Evolutionary conservation across 768 basidiomycete species (phyloP).

Genomic region (Boletus edulis): DNA sequence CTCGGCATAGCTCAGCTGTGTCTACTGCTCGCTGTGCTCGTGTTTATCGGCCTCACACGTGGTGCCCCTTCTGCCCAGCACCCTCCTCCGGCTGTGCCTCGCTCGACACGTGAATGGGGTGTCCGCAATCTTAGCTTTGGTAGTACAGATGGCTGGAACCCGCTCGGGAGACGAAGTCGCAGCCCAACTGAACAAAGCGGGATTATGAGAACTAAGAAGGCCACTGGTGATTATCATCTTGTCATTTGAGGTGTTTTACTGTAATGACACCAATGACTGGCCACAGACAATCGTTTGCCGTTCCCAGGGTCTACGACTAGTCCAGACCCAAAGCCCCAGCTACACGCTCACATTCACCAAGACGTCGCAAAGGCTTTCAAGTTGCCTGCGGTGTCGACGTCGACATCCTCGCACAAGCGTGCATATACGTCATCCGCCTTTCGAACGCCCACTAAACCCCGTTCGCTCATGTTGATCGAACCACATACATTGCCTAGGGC

Average conservation of each 20-base stretch:
- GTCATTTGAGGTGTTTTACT: neutral
- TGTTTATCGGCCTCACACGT: conserved; percentile 85
- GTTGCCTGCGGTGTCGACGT: neutral
- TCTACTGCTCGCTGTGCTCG: conserved; percentile 75
- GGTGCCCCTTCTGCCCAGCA: conserved; percentile 45
- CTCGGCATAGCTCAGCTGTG: conserved; percentile 86
- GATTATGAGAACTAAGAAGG: conserved; percentile 13
- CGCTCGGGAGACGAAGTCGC: conserved; percentile 26
- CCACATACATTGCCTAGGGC: conserved; percentile 26
- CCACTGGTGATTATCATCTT: conserved; percentile 6
- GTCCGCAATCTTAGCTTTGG: conserved; percentile 55
- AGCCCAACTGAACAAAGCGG: conserved; percentile 24
- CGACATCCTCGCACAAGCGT: conserved; percentile 10
- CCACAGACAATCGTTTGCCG: neutral
- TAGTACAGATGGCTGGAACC: conserved; percentile 40
- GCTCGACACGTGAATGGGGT: conserved; percentile 52
- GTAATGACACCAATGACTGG: neutral
- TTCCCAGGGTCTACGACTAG: neutral
- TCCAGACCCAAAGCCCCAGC: neutral
- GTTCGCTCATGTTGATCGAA: conserved; percentile 8
- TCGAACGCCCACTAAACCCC: conserved; percentile 25
- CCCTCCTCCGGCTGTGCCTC: conserved; percentile 5
- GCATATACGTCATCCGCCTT: neutral
- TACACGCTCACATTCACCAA: neutral
- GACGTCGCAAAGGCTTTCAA: neutral